Percentiles rank a stretch among this genome's conserved stretches.
Conservation (phyloP, 495 filamentous ascomycete species). For the Aspergillus cristatus region DNA sequence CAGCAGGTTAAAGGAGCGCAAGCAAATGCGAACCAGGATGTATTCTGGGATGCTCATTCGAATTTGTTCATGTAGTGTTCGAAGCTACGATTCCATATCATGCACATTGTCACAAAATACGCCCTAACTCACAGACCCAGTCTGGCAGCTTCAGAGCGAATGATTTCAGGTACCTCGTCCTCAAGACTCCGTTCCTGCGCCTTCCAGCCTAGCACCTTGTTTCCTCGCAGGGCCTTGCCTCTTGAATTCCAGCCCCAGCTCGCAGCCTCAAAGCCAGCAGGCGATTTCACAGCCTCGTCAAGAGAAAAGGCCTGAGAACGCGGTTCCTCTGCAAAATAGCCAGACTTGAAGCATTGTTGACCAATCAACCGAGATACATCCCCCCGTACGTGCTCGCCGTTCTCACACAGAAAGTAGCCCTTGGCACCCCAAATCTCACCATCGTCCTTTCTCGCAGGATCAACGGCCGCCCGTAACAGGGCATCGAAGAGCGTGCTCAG, state of each 20-base stretch:
- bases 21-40: too few species aligned
- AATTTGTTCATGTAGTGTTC: too few species aligned
- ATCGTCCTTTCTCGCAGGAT: not conserved
- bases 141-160: conserved; percentile 14
- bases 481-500: too few species aligned
- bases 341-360: conserved; percentile 47
- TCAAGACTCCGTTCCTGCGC: conserved; percentile 41
- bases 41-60: too few species aligned
- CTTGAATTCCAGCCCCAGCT: conserved; percentile 52
- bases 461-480: not conserved
- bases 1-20: too few species aligned
- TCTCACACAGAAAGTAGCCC: conserved; percentile 65
- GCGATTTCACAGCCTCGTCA: conserved; percentile 17
- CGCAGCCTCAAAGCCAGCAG: conserved; percentile 28
- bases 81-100: too few species aligned
- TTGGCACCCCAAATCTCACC: conserved; percentile 40
- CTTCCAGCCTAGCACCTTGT: conserved; percentile 52
- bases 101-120: too few species aligned
- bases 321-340: conserved; percentile 44
- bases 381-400: conserved; percentile 59
- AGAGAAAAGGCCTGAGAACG: conserved; percentile 4
- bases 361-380: conserved; percentile 50
- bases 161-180: conserved; percentile 40
- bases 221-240: conserved; percentile 45
- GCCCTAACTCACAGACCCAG: not conserved